These are phyloP conservation scores for Paxillus involutus DNA, from an alignment of 768 basidiomycete species.

Conservation along the genomic window DNA sequence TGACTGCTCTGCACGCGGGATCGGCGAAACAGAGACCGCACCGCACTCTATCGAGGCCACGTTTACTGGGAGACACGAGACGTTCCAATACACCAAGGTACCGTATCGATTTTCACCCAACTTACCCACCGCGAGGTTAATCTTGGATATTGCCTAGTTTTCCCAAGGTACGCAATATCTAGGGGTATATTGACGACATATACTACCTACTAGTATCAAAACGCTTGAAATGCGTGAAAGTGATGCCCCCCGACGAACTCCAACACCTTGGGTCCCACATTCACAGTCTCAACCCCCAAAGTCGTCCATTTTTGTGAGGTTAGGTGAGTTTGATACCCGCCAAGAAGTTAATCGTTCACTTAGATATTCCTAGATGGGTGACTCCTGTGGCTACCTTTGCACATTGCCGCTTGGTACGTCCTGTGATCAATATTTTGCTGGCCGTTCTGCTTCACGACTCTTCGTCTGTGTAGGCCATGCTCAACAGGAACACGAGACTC, in stretches of 20 bases:
- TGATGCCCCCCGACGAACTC: constrained; percentile 38
- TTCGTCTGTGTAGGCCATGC: constrained; percentile 49
- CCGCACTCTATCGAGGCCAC: constrained; percentile 57
- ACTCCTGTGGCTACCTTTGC: constrained; percentile 52
- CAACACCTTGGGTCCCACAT: constrained; percentile 42
- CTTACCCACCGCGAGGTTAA: too few relatives aligned
- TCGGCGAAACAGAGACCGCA: constrained; percentile 52
- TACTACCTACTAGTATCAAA: constrained; percentile 35
- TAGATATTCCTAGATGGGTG: constrained; percentile 4
- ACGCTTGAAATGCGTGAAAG: constrained; percentile 44
- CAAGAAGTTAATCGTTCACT: too few relatives aligned
- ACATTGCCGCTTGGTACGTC: constrained; percentile 46
- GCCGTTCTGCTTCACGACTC: background rate
- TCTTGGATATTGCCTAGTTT: too few relatives aligned
- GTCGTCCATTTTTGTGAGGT: constrained; percentile 48
- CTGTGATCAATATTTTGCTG: too few relatives aligned
- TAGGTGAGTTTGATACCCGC: constrained; percentile 28
- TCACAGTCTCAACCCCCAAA: constrained; percentile 37
- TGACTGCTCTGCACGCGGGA: constrained; percentile 40
- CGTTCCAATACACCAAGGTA: constrained; percentile 60
- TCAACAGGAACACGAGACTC: constrained; percentile 55
- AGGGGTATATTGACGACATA: too few relatives aligned
- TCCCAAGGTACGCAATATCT: too few relatives aligned
- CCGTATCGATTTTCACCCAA: background rate
- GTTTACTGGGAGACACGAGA: constrained; percentile 53